A percentile compares a stretch with the other conserved stretches of the same genome.
phyloP scores from a whole-genome alignment of 1,139 yeast species.

The Yamadazyma conglobata region DNA sequence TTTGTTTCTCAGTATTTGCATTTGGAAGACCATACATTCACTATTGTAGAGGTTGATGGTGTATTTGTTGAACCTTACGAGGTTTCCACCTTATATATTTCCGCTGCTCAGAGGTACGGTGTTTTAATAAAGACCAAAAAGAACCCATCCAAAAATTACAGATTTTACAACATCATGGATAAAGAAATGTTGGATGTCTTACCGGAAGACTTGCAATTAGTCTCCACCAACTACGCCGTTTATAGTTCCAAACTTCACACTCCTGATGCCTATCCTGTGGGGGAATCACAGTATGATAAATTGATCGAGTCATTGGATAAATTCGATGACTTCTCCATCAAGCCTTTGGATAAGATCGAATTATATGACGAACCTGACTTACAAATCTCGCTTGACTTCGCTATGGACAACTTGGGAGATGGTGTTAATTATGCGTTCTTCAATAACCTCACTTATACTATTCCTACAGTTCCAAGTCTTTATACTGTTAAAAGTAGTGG shows the following conservation, averaged over 20 bases:
- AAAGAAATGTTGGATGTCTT: constrained; percentile 71
- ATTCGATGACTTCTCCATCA: constrained; percentile 64
- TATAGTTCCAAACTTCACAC: constrained; percentile 47
- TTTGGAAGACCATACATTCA: constrained; percentile 80
- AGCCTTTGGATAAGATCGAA: constrained; percentile 51
- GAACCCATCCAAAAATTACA: constrained; percentile 57
- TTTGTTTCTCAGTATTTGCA: constrained; percentile 82
- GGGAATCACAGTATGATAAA: constrained; percentile 12
- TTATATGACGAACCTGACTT: constrained; percentile 64
- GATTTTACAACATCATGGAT: constrained; percentile 77
- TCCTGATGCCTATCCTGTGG: constrained; percentile 28
- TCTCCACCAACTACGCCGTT: constrained; percentile 68
- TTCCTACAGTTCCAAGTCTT: constrained; percentile 81
- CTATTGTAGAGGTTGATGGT: constrained; percentile 84
- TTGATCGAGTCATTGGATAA: constrained; percentile 43
- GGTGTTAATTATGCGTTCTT: constrained; percentile 91
- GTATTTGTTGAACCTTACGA: constrained; percentile 63
- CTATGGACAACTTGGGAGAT: constrained; percentile 73
- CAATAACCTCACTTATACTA: constrained; percentile 72
- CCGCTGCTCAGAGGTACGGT: constrained; percentile 78
- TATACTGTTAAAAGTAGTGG: constrained; percentile 74
- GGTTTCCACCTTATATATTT: constrained; percentile 58
- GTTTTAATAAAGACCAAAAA: constrained; percentile 70
- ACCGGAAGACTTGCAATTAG: constrained; percentile 60
- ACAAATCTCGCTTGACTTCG: constrained; percentile 60